A percentile compares a stretch with the other conserved stretches of the same genome.
phyloP scores from a whole-genome alignment of 495 filamentous ascomycete species.

The Antarctomyces pellizariae region DNA sequence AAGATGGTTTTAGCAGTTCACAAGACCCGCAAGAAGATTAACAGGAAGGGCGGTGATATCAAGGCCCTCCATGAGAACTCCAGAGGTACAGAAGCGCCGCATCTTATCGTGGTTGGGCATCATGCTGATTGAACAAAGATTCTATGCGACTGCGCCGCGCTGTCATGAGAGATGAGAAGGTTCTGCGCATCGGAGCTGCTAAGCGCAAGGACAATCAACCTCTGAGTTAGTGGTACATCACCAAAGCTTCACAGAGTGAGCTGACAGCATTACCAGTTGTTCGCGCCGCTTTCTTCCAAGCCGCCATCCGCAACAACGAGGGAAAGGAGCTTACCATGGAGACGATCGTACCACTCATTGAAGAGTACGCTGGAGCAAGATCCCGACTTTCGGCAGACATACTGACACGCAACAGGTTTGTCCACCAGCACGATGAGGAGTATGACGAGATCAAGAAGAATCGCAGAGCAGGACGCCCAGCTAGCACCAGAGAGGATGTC shows the following conservation, averaged over 20 bases:
- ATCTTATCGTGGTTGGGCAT: too few relatives aligned
- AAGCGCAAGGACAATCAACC: conserved; percentile 43
- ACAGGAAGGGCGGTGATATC: conserved; percentile 44
- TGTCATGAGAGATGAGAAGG: conserved; percentile 47
- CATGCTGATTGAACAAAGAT: too few relatives aligned
- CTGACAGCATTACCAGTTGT: conserved; percentile 32
- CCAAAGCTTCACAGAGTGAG: too few relatives aligned
- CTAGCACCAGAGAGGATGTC: conserved; percentile 52
- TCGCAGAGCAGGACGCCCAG: conserved; percentile 59
- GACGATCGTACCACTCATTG: conserved; percentile 36
- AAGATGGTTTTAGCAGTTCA: conserved; percentile 52
- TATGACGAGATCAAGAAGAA: conserved; percentile 46
- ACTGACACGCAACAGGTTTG: conserved; percentile 26
- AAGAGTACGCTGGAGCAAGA: conserved; percentile 21
- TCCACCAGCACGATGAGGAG: conserved; percentile 60
- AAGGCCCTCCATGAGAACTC: conserved; percentile 62
- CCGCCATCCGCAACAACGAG: conserved; percentile 28
- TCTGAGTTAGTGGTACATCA: conserved; percentile 41
- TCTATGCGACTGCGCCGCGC: conserved; percentile 48
- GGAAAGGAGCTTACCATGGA: conserved; percentile 28
- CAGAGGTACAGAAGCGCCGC: conserved; percentile 29
- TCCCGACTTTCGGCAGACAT: background rate
- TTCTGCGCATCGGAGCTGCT: conserved; percentile 36
- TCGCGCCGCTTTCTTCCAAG: conserved; percentile 47
- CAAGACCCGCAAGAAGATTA: conserved; percentile 66